Base-by-base conservation (phyloP, 2,329 filamentous ascomycete species). In the Fusarium redolens region DNA sequence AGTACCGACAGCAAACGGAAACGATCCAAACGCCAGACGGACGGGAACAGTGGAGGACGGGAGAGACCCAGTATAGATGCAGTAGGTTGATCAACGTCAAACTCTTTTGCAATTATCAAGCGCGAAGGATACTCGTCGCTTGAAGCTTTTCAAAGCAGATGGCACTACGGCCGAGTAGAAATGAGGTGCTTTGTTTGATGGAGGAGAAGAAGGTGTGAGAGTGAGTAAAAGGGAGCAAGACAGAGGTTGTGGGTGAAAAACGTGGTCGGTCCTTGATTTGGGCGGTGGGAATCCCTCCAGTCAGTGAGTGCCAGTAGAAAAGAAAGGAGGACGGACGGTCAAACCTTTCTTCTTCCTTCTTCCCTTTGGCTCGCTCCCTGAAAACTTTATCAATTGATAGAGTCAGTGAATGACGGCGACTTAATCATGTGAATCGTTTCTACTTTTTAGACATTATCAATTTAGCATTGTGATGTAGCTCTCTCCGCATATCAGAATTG, bases 191-290 rank as follows among this genome's bases (percentile, higher is more conserved):
- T 47, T 51, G 51, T 47, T 68, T 45, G 44, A 40, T 44, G 48
- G 52, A 67, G 45, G 51, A 68, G 31, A 37, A 68, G 54, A 47
- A 50, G 58, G 47, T 55, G 63, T 62, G 62, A 67, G 70, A 57
- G 60, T 60, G 71, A 71, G 58, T 65, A 64, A 64, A 72, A 68
- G 68, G 55, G 70, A 70, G 57, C 69, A 69, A 57, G 70, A 70
- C 65, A 71, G 55, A 68, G 57, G 62, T 68, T 67, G 67, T 73
- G 71, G 66, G 68, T 28, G 35, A 69, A 73, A 73, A 73, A 73
- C 67, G 71, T 73, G 70, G 70, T 72, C 68, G 66, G 61, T 72
- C 64, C 68, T 61, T 66, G 59, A 51, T 72, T 61, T 72, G 70
- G 67, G 71, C 63, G 71, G 71, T 73, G 63, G 71, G 61, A 67